Base-by-base conservation (phyloP, 495 filamentous ascomycete species). In the Aspergillus leporis region DNA sequence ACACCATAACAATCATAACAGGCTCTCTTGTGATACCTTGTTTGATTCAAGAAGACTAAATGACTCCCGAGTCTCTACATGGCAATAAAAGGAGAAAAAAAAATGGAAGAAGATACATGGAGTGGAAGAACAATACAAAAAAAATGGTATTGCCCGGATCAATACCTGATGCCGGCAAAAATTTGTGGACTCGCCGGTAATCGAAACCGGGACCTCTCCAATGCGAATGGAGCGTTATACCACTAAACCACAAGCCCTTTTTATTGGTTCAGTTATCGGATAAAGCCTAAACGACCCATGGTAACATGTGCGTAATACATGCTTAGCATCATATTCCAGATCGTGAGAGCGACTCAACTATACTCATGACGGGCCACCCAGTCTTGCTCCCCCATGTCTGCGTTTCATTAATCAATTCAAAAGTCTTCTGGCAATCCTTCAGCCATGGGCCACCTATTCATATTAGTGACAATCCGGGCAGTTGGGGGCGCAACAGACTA, bases 291-390 rank as follows among this genome's bases (percentile, higher is more conserved):
- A 47, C 19, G 7, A 23, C 38, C 19, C 18, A 47, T 47, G 43
- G 18, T 47, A 3, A 14, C 8, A 14, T 5, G 9, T 12, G 25
- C 25, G 6, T 28, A 3, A 12, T 36, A 4, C 34, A 12, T 14
- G n/a, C 13, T 36, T 12, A 36, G 2, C 34, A 2, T 36, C 18
- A 7, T 2, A 19, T 14, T 21, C 41, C 3, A 7, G 6, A 45
- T 18, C 41, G 41, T 9, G 48, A 31, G 1, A 30, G 25, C 25
- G 52, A 54, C 19, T 41, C 36, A 13, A 63, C 47, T 7, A 67
- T 51, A 22, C 54, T 61, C 30, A 63, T 18, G 34, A 74, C 62
- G 1, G 70, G 68, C 66, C 70, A 74, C 9, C 66, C 71, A 12
- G 66, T 67, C 19, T 59, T 21, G 34, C 49, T 58, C 19, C 58